Conservation (phyloP, 805 yeast genomes). For the Zygosaccharomyces rouxii region DNA sequence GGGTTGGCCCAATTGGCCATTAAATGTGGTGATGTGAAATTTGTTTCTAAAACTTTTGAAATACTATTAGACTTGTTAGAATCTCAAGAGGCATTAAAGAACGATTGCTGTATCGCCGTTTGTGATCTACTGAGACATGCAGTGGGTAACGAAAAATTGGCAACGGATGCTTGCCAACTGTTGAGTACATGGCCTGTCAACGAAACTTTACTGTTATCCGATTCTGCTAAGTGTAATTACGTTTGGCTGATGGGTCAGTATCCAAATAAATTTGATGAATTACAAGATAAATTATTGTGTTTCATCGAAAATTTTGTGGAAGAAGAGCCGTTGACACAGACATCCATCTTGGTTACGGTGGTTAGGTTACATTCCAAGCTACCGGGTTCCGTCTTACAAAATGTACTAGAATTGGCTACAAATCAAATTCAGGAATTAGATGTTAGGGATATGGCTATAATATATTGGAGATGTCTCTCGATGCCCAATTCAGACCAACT, state of each 20-base stretch:
- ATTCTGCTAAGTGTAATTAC: conserved; percentile 46
- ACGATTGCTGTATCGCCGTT: conserved; percentile 52
- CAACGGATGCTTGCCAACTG: conserved; percentile 26
- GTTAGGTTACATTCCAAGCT: conserved; percentile 50
- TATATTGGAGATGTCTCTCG: conserved; percentile 75
- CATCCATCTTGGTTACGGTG: conserved; percentile 53
- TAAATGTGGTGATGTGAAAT: conserved; percentile 44
- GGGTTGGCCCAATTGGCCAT: conserved; percentile 73
- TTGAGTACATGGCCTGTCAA: conserved; percentile 40
- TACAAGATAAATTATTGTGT: conserved; percentile 43
- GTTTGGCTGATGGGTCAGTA: conserved; percentile 73
- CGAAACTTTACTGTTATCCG: conserved; percentile 46
- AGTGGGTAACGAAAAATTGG: conserved; percentile 39
- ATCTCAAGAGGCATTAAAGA: conserved; percentile 62
- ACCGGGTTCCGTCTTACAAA: conserved; percentile 50
- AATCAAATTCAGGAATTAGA: conserved; percentile 66
- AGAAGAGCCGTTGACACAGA: conserved; percentile 58
- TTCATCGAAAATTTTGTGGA: conserved; percentile 53
- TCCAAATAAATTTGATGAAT: conserved; percentile 53
- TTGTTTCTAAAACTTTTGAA: conserved; percentile 54
- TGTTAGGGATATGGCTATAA: conserved; percentile 72
- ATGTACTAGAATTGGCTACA: conserved; percentile 57
- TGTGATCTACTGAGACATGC: conserved; percentile 65
- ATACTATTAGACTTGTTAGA: conserved; percentile 54
- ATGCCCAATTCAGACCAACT: conserved; percentile 32